phyloP scores from a whole-genome alignment of 75 land plant genomes.

The Cunninghamia lanceolata region DNA sequence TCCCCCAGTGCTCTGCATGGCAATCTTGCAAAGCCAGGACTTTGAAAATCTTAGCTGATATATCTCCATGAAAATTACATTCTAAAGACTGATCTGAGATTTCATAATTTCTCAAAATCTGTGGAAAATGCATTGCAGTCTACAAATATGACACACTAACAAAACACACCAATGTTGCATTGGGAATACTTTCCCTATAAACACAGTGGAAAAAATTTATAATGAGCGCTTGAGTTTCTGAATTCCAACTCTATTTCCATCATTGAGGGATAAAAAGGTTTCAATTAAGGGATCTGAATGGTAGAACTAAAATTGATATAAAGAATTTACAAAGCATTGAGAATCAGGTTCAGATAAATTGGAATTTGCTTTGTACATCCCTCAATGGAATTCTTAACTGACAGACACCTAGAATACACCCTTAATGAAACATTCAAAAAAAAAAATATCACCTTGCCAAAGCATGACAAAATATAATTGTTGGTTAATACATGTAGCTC shows the following conservation, averaged over 20 bases:
- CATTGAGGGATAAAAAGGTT: not conserved
- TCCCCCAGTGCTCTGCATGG: not conserved
- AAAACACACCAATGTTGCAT: not conserved
- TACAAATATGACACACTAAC: not conserved
- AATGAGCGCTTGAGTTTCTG: not conserved
- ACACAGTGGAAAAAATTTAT: not conserved
- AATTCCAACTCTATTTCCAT: not conserved
- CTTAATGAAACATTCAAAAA: not conserved
- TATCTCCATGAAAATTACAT: not conserved
- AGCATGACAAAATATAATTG: not conserved
- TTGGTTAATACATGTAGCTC: not conserved
- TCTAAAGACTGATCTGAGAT: not conserved
- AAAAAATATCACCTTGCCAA: not conserved
- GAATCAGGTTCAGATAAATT: not conserved
- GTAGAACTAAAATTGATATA: not conserved
- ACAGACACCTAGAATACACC: not conserved
- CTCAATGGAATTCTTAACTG: not conserved
- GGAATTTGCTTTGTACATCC: not conserved
- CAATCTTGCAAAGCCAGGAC: not conserved
- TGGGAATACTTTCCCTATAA: not conserved
- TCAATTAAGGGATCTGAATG: not conserved
- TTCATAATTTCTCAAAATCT: not conserved
- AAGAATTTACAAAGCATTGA: not conserved
- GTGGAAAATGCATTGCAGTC: not conserved
- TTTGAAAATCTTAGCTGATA: not conserved